Evolutionary conservation across 2,329 filamentous ascomycete species (phyloP).

Genomic region (Beauveria brongniartii): DNA sequence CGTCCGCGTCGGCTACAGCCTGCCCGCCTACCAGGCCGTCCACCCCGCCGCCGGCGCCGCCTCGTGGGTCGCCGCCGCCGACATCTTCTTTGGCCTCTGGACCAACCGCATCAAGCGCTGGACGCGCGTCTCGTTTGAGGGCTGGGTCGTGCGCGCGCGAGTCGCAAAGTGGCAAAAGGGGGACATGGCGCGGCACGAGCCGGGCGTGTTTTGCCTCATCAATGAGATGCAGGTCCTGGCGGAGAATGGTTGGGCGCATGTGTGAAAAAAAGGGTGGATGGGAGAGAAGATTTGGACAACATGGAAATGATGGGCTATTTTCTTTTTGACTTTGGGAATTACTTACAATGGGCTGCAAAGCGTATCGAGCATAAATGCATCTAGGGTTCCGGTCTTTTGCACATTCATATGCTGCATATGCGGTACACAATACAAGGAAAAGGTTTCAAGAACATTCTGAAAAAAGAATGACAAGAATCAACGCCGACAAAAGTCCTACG

Average conservation of each 20-base stretch:
- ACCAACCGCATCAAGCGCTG: conserved; percentile 45
- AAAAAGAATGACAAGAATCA: too few relatives aligned
- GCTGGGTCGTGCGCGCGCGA: conserved; percentile 29
- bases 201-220: conserved; percentile 45
- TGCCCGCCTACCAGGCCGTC: conserved; percentile 41
- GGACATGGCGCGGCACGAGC: conserved; percentile 29
- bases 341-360: too few relatives aligned
- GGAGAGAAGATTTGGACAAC: background rate
- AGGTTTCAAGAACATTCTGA: too few relatives aligned
- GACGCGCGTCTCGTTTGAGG: conserved; percentile 22
- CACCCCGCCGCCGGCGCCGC: conserved; percentile 25
- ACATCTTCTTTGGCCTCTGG: conserved; percentile 50
- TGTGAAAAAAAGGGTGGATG: conserved; percentile 25
- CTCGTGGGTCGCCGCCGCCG: conserved; percentile 39
- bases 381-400: too few relatives aligned
- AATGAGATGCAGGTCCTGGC: conserved; percentile 55
- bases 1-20: conserved; percentile 59
- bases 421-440: too few relatives aligned
- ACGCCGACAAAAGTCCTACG: too few relatives aligned
- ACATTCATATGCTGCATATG: too few relatives aligned
- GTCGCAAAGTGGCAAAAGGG: conserved; percentile 30
- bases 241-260: conserved; percentile 51
- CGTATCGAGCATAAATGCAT: too few relatives aligned
- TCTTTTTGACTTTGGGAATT: background rate
- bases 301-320: background rate